A percentile compares a stretch with the other conserved stretches of the same genome.
Evolutionary conservation across 1,284 basidiomycete genomes (phyloP).

Genomic region (Pterulicium gracile): DNA sequence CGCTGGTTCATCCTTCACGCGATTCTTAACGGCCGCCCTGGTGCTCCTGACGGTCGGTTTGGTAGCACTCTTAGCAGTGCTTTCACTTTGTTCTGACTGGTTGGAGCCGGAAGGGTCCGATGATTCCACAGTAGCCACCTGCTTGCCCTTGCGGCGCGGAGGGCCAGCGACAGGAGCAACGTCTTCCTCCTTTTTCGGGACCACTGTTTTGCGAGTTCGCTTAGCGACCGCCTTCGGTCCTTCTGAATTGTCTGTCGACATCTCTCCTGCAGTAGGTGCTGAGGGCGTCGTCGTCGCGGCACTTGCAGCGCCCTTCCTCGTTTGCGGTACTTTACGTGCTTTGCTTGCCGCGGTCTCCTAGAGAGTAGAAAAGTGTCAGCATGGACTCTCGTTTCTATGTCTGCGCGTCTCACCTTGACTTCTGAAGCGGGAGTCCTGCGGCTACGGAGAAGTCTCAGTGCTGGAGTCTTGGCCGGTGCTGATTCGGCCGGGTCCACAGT

Average conservation of each 20-base stretch:
- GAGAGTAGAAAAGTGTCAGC: background rate
- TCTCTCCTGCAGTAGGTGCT: background rate
- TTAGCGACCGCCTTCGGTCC: background rate
- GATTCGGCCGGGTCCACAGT: background rate
- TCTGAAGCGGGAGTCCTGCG: background rate
- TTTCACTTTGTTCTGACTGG: background rate
- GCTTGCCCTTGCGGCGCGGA: background rate
- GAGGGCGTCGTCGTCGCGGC: background rate
- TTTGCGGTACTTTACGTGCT: background rate
- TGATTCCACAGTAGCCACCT: background rate
- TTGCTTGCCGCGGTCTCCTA: background rate
- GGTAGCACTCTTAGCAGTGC: background rate
- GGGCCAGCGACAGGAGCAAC: too few species aligned
- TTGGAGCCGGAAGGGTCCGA: background rate
- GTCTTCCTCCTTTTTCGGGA: too few species aligned
- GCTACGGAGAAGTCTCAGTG: background rate
- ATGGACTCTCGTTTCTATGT: too few species aligned
- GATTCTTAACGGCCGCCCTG: background rate
- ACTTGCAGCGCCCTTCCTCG: background rate
- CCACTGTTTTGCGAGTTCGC: background rate
- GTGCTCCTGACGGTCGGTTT: background rate
- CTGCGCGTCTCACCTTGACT: background rate
- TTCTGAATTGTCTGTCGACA: background rate
- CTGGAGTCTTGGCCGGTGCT: background rate
- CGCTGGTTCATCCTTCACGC: background rate